Conservation (phyloP, 495 filamentous ascomycete genomes). For the Staphylotrichum longicolle region DNA sequence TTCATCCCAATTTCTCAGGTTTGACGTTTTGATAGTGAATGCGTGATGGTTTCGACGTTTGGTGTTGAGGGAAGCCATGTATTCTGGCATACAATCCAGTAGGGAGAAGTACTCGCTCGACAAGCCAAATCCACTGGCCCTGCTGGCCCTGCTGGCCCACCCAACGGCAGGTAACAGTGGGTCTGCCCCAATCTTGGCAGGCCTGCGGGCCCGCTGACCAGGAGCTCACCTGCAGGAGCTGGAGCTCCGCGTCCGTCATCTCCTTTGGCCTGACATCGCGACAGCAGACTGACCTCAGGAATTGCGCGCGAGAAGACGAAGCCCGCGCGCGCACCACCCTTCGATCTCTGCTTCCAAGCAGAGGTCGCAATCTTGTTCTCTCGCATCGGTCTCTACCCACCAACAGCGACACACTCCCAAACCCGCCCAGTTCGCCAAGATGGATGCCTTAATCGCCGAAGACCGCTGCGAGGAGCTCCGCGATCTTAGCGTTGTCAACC, state of each 20-base stretch:
- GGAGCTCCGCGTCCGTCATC: not conserved
- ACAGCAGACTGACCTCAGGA: not conserved
- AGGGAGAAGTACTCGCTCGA: not conserved
- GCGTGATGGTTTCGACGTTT: not conserved
- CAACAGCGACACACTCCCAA: not conserved
- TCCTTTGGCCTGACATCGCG: constrained; percentile 3
- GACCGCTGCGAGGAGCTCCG: constrained; percentile 53
- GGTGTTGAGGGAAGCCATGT: not conserved
- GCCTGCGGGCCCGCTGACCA: not conserved
- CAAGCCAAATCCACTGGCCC: too few relatives aligned
- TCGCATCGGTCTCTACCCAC: not conserved
- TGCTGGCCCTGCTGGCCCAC: not conserved
- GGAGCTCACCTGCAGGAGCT: constrained; percentile 1
- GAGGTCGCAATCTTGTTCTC: not conserved
- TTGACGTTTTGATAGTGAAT: not conserved
- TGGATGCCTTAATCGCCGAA: constrained; percentile 37
- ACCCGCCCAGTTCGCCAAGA: constrained; percentile 14
- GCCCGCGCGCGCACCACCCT: too few relatives aligned
- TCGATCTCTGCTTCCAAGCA: not conserved
- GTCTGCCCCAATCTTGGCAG: not conserved
- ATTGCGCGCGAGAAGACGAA: too few relatives aligned
- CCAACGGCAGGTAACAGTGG: not conserved
- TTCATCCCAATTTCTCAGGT: not conserved
- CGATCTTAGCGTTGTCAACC: constrained; percentile 56
- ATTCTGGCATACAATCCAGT: not conserved